Base-by-base conservation (phyloP, 2,329 filamentous ascomycete genomes). In the Scopulariopsis brevicaulis region DNA sequence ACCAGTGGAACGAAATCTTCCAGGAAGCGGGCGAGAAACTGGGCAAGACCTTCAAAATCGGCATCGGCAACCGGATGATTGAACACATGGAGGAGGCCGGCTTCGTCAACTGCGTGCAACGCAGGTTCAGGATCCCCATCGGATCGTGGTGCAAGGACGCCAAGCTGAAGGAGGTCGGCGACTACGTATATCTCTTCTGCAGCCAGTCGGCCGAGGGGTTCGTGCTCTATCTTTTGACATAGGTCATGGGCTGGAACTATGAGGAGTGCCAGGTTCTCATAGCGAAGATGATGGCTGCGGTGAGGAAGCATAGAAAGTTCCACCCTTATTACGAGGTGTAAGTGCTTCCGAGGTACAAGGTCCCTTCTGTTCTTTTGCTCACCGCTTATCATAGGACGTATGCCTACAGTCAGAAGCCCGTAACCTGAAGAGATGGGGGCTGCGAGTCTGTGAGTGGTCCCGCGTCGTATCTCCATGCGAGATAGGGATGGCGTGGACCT, bases 131-230 rank as follows among this genome's bases (percentile, higher is more conserved):
- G 62, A 64, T 78, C 1, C 77, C 77, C 0, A 70, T 75, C 8
- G 74, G 73, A 24, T 68, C 67, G 1, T 80, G 77, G 78, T 71
- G 77, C 0, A 73, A 70, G 18, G 73, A 79, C 58, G 68, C 71
- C 52, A 72, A 67, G 14, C 67, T 74, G n/a, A 76, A 74, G 59
- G 69, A 74, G 58, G 68, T 76, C 54, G 77, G 64, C 28, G 14
- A 70, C 37, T 55, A 75, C 60, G 52, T 73, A 56, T 56, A 62
- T 5, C 10, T 63, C 5, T 67, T 63, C 43, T 53, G 69, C n/a
- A 65, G 67, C 10, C 60, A 64, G 50, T 65, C 64, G 15, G 35
- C 69, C 2, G 66, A 69, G 6, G 68, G 68, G 0, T 70, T 70
- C 51, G 68, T 60, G 0, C 53, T 63, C 1, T 65, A 65, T 5